These are phyloP conservation scores for Pseudocercospora vitis DNA, from an alignment of 2,329 filamentous ascomycete species.

Conservation along the genomic window DNA sequence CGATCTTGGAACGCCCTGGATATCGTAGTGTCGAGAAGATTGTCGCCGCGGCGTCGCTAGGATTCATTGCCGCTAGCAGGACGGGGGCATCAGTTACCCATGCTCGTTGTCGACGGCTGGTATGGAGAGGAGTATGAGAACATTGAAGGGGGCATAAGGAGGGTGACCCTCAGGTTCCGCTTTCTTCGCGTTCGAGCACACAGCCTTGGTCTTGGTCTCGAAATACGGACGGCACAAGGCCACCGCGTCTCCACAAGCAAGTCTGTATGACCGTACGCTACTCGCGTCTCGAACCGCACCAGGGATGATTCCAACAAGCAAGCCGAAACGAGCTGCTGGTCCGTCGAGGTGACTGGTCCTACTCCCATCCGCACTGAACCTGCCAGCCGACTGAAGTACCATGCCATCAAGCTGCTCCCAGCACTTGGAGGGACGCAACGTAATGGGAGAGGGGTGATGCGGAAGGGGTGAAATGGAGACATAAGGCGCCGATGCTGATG, in stretches of 20 bases:
- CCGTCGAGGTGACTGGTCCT: neutral
- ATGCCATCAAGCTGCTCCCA: neutral
- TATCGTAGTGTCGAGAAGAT: neutral
- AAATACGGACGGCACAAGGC: neutral
- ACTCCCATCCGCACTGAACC: neutral
- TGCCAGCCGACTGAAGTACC: neutral
- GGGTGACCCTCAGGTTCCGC: neutral
- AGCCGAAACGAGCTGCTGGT: neutral
- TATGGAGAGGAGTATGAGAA: no score
- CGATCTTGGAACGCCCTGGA: neutral
- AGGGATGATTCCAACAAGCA: neutral
- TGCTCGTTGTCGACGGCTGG: no score
- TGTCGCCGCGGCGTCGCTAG: neutral
- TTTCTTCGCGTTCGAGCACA: neutral
- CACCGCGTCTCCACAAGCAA: no score
- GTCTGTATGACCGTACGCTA: neutral
- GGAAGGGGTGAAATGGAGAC: no score
- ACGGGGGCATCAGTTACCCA: no score
- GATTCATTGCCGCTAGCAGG: neutral
- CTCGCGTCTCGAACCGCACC: neutral
- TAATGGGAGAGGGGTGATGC: neutral
- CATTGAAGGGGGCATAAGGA: no score
- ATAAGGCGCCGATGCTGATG: no score
- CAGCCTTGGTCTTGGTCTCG: neutral
- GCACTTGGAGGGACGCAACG: neutral